Evolutionary conservation across 352 stramenopile genomes (phyloP).

Genomic region (Pythium angustatum): DNA sequence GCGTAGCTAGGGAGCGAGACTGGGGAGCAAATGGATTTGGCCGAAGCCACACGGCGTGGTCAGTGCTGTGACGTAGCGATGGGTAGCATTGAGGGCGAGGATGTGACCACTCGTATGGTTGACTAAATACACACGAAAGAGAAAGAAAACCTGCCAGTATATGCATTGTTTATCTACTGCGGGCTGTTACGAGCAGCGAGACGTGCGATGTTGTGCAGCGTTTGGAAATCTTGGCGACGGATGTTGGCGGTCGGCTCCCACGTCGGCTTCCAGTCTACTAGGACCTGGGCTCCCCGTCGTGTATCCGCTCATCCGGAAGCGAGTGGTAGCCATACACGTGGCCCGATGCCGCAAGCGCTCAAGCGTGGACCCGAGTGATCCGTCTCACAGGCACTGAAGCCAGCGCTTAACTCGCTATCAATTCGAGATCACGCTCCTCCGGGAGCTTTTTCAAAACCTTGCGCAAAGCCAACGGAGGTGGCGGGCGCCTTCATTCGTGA

Average conservation of each 20-base stretch:
- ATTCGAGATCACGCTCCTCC: constrained; percentile 6
- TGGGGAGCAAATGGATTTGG: too few species aligned
- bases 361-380: constrained; percentile 1
- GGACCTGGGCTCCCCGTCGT: constrained; percentile 10
- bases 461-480: background rate
- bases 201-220: background rate
- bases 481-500: background rate
- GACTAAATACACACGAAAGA: too few species aligned
- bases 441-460: constrained; percentile 2
- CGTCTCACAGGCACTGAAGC: background rate
- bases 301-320: background rate
- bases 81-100: too few species aligned
- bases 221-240: background rate
- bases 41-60: too few species aligned
- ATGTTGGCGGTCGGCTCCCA: constrained; percentile 10
- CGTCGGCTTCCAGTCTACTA: constrained; percentile 12
- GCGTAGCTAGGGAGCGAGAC: too few species aligned
- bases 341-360: constrained; percentile 1
- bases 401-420: background rate
- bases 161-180: background rate
- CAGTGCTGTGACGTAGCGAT: too few species aligned
- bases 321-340: constrained; percentile 7
- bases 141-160: too few species aligned
- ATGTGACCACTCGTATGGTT: too few species aligned
- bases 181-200: background rate